A percentile compares a stretch with the other conserved stretches of the same genome.
These are phyloP conservation scores for Eimeria necatrix DNA, from an alignment of 169 alveolate species.

Conservation along the genomic window DNA sequence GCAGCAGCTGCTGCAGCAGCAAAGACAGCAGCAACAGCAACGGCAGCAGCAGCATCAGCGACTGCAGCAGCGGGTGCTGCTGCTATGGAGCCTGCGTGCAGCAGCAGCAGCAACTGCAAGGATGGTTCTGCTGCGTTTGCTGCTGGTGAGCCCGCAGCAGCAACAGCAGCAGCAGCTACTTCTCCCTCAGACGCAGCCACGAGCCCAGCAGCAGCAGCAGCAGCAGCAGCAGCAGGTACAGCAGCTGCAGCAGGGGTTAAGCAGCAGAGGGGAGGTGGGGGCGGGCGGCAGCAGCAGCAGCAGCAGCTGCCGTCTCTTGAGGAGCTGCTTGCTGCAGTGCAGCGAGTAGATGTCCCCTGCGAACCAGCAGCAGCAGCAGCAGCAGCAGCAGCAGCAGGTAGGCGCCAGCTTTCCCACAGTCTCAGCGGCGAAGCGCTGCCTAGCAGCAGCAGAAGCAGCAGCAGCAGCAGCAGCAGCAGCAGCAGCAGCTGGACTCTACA, in stretches of 20 bases:
- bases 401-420: background rate
- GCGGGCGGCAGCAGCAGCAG: background rate
- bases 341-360: background rate
- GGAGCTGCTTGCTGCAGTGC: background rate
- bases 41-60: no score
- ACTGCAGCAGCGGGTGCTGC: no score
- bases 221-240: background rate
- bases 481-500: background rate
- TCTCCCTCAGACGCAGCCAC: background rate
- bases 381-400: background rate
- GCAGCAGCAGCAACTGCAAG: background rate
- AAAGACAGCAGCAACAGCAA: no score
- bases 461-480: background rate
- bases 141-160: background rate
- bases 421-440: background rate
- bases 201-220: background rate
- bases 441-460: background rate
- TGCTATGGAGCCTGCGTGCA: background rate
- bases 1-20: background rate
- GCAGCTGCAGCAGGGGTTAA: background rate
- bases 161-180: background rate
- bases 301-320: background rate
- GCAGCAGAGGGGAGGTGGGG: background rate
- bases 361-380: background rate
- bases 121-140: no score